phyloP scores from a whole-genome alignment of 176 grass and related monocot species.

The Musa itinerans region DNA sequence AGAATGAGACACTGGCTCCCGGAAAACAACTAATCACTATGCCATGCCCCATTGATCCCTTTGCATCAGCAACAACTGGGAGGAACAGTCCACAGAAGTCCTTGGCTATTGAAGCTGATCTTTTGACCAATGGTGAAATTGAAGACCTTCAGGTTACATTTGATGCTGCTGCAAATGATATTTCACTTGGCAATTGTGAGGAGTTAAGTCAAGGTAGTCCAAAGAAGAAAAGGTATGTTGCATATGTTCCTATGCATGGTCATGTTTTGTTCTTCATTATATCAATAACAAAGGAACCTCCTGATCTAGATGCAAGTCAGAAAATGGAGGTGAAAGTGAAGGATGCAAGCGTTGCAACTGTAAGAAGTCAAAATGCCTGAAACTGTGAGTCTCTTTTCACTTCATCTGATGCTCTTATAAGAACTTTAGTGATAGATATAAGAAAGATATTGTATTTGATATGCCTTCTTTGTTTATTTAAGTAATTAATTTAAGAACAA shows the following conservation, averaged over 20 bases:
- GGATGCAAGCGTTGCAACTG: slow-evolving; percentile 97
- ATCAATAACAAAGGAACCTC: slow-evolving; percentile 7
- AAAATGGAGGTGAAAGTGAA: slow-evolving; percentile 64
- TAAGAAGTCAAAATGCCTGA: slow-evolving; percentile 99
- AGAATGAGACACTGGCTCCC: slow-evolving; percentile 30
- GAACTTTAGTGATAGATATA: background rate
- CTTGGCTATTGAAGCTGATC: slow-evolving; percentile 41
- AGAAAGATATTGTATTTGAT: background rate
- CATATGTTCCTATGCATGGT: background rate
- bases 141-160: slow-evolving; percentile 32
- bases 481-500: background rate
- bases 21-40: slow-evolving; percentile 37
- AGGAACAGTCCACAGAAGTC: slow-evolving; percentile 34
- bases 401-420: background rate
- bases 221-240: slow-evolving; percentile 73
- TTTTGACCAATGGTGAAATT: slow-evolving; percentile 18
- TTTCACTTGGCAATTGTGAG: slow-evolving; percentile 42
- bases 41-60: slow-evolving; percentile 28
- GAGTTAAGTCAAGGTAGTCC: slow-evolving; percentile 59
- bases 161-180: slow-evolving; percentile 37
- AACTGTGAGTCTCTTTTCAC: slow-evolving; percentile 53
- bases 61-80: slow-evolving; percentile 31
- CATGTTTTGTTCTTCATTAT: background rate
- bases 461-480: background rate
- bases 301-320: slow-evolving; percentile 56